phyloP scores from a whole-genome alignment of 305 asterid genomes.

The Withania somnifera region DNA sequence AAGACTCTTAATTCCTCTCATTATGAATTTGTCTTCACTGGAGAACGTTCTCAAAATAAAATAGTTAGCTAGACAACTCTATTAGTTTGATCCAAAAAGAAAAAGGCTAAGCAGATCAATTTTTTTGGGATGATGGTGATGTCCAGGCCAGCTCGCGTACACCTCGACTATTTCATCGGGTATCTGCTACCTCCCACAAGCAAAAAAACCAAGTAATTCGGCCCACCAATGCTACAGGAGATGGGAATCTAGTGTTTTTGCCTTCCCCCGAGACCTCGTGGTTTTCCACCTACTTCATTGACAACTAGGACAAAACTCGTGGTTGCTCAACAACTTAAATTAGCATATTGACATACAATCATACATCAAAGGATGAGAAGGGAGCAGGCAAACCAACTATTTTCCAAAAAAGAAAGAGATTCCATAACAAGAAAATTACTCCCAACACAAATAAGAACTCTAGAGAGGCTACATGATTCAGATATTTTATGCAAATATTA shows the following conservation, averaged over 20 bases:
- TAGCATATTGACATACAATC: background rate
- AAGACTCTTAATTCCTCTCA: too few species aligned
- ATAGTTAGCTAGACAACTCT: background rate
- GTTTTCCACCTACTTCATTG: background rate
- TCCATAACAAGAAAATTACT: background rate
- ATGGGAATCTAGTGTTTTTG: background rate
- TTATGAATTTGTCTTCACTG: background rate
- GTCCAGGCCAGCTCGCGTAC: too few species aligned
- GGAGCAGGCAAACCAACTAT: background rate
- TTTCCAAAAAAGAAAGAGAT: background rate
- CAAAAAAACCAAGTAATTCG: background rate
- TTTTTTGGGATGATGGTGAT: background rate
- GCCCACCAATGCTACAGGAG: background rate
- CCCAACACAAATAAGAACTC: background rate
- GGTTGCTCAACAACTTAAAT: background rate
- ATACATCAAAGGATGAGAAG: background rate
- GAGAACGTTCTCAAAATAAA: background rate
- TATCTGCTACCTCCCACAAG: too few species aligned
- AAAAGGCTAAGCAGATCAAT: background rate
- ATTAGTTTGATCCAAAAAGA: background rate
- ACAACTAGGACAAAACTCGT: background rate
- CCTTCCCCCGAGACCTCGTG: background rate
- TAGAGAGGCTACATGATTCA: background rate
- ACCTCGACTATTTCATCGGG: background rate
- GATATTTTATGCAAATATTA: background rate